phyloP scores from a whole-genome alignment of 306 rosid species.

The Abrus precatorius region DNA sequence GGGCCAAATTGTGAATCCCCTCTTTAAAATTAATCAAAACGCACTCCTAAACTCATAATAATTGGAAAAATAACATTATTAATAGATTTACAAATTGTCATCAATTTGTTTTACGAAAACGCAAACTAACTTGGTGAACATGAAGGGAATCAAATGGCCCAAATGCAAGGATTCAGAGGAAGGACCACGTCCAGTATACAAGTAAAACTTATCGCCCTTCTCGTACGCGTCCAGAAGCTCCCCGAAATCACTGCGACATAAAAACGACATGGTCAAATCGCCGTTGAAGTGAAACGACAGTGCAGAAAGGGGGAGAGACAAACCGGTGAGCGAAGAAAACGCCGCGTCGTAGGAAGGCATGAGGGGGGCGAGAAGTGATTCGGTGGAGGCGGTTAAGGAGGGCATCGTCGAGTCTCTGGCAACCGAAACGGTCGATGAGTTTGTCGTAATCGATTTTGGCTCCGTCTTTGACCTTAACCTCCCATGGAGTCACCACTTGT shows the following conservation, averaged over 20 bases:
- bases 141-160: constrained; percentile 90
- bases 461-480: constrained; percentile 77
- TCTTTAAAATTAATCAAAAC: background rate
- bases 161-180: constrained; percentile 96
- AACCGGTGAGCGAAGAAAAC: constrained; percentile 97
- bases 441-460: constrained; percentile 91
- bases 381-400: constrained; percentile 70
- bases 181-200: constrained; percentile 94
- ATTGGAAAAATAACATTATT: background rate
- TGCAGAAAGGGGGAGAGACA: background rate
- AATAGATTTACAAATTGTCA: background rate
- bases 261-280: background rate
- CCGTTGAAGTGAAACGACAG: background rate
- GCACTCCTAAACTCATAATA: background rate
- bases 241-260: constrained; percentile 65
- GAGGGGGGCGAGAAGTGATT: constrained; percentile 79
- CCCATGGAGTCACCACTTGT: constrained; percentile 89
- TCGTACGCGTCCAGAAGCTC: constrained; percentile 81
- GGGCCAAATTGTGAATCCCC: background rate
- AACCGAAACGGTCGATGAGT: constrained; percentile 92
- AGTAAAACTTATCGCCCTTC: constrained; percentile 83
- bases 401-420: constrained; percentile 73
- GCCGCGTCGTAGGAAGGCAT: constrained; percentile 89
- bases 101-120: background rate
- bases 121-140: constrained; percentile 83